phyloP scores from a whole-genome alignment of 495 filamentous ascomycete genomes.

The Aspergillus egyptiacus region DNA sequence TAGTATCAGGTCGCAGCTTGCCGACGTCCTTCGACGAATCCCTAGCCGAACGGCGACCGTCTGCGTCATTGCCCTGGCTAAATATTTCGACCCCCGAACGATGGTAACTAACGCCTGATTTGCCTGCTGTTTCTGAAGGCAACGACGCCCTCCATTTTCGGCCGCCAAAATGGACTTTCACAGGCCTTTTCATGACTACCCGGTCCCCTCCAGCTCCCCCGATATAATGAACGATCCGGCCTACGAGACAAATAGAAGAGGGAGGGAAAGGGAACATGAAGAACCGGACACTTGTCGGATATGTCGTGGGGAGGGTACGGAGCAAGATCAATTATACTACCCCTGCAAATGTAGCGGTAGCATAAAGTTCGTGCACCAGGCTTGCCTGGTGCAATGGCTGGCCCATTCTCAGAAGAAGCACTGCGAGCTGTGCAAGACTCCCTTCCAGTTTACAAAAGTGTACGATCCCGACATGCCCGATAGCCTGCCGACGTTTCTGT shows the following conservation, averaged over 20 bases:
- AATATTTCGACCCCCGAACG: slow-evolving; percentile 7
- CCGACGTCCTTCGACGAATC: background rate
- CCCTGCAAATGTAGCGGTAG: slow-evolving; percentile 98
- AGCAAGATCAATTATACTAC: slow-evolving; percentile 88
- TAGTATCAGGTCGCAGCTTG: background rate
- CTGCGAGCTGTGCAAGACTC: slow-evolving; percentile 98
- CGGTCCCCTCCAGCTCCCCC: slow-evolving; percentile 29
- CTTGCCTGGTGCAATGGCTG: slow-evolving; percentile 96
- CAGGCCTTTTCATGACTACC: slow-evolving; percentile 13
- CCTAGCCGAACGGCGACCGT: background rate
- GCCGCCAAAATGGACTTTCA: slow-evolving; percentile 25
- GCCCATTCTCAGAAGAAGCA: slow-evolving; percentile 98
- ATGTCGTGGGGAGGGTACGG: slow-evolving; percentile 80
- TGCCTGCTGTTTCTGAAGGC: slow-evolving; percentile 16
- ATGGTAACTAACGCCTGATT: slow-evolving; percentile 20
- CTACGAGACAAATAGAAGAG: slow-evolving; percentile 36
- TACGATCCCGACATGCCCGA: slow-evolving; percentile 91
- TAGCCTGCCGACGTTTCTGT: slow-evolving; percentile 69
- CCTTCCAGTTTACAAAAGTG: slow-evolving; percentile 95
- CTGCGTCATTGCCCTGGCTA: slow-evolving; percentile 3
- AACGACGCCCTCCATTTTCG: slow-evolving; percentile 18
- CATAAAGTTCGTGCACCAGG: slow-evolving; percentile 97
- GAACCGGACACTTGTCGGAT: slow-evolving; percentile 84
- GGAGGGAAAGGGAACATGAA: slow-evolving; percentile 37
- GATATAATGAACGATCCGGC: slow-evolving; percentile 65